Base-by-base conservation (phyloP, 257 asterid species). In the Linaria vulgaris region DNA sequence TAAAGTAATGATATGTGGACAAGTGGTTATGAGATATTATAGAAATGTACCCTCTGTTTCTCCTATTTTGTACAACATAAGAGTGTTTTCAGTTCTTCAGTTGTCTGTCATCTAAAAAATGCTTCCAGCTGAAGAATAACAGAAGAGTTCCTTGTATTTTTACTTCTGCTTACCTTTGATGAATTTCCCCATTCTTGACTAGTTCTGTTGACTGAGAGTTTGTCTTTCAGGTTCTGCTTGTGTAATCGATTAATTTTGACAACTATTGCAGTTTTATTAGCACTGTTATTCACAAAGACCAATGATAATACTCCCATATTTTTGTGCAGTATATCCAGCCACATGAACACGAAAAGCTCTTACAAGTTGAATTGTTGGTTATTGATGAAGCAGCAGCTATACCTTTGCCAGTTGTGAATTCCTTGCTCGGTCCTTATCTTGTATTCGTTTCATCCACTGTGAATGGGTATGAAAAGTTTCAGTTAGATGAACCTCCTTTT, bases 341-440 rank as follows among this genome's bases (percentile, higher is more conserved):
- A 43, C 86, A 85, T 47, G 99, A 92, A 60, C 88, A 80, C 69
- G 88, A 73, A 70, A 94, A 89, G 81, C 91, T 90, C 54, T 89
- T 95, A 66, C 99, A 94, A 80, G 99, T 90, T 24, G 97, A 94
- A 72, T 77, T 94, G 82, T 74, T 94, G 72, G 95, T 94, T 67
- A 64, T 94, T 81, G 97, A 94, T 72, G 99, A 94, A 83, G 99
- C 99, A 22, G 99, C 99, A 74, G 99, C 99, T 65, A 87, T 94
- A 77, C 99, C 97, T 64, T 80, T 90, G 71, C 96, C 99, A 23
- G 61, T 87, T 70, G 97, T 94, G 70, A 90, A 90, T 78, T 85
- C 95, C 68, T 76, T 94, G 83, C 91, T 94, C 74, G 99, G 99
- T 69, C 97, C 96, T 53, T 94, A 87, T 71, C 99, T 94, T 23